Conservation (phyloP, 208 protist genomes). For the Wallacemonas sp. region DNA sequence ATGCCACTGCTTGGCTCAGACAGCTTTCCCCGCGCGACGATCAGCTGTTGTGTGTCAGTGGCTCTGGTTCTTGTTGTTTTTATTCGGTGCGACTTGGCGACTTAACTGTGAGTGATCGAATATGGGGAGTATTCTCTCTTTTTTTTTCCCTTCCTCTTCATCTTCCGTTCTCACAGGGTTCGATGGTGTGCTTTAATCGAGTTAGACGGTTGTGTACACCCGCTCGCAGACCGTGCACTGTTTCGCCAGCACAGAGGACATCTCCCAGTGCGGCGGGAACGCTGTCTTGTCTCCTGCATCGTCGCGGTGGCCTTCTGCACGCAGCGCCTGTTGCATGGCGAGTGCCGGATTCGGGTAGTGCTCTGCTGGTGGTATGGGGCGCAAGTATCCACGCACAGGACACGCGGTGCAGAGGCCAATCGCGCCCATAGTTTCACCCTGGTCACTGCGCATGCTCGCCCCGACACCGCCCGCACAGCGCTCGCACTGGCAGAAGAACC, state of each 20-base stretch:
- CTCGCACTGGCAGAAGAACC: conserved; percentile 70
- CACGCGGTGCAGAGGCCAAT: conserved; percentile 49
- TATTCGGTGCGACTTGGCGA: no score
- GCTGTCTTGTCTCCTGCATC: background rate
- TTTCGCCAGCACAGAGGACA: conserved; percentile 7
- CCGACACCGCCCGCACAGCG: conserved; percentile 41
- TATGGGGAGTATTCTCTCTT: no score
- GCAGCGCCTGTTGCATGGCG: background rate
- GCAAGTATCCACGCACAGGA: conserved; percentile 46
- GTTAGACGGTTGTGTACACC: background rate
- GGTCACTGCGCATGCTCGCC: background rate
- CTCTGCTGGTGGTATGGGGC: conserved; percentile 29
- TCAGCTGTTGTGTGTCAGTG: no score
- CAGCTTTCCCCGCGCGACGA: no score
- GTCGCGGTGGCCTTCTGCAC: background rate
- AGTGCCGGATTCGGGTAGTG: background rate
- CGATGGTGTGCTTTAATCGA: background rate
- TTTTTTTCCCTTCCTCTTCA: conserved; percentile 7
- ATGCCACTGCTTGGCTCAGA: no score
- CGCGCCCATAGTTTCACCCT: background rate
- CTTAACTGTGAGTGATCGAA: no score
- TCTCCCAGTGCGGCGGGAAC: background rate
- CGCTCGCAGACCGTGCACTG: conserved; percentile 25
- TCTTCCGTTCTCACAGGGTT: conserved; percentile 11
- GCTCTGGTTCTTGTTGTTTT: no score